These are phyloP conservation scores for Lyophyllum semitale DNA, from an alignment of 768 basidiomycete genomes.

Conservation along the genomic window DNA sequence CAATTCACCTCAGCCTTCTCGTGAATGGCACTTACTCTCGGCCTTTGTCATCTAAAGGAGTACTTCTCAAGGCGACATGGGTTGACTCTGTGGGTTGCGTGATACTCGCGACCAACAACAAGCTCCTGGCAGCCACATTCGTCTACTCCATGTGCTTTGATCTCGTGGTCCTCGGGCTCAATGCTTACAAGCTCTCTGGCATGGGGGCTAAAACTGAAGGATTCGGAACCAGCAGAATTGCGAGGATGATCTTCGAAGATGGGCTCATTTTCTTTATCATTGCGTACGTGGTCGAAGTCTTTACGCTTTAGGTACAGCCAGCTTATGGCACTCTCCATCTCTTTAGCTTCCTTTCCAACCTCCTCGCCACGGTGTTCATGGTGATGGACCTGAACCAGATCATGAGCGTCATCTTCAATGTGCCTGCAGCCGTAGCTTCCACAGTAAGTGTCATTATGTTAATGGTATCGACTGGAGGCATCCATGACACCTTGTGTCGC, in stretches of 20 bases:
- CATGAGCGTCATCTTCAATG: conserved; percentile 68
- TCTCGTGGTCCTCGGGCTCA: conserved; percentile 58
- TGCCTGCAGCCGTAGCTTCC: conserved; percentile 58
- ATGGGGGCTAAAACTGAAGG: conserved; percentile 19
- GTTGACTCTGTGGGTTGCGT: conserved; percentile 46
- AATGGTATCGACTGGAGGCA: neutral
- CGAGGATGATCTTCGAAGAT: conserved; percentile 68
- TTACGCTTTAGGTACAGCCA: neutral
- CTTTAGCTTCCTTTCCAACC: conserved; percentile 43
- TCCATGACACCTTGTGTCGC: neutral
- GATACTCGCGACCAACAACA: conserved; percentile 63
- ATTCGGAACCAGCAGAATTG: conserved; percentile 45
- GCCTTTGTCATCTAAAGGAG: conserved; percentile 37
- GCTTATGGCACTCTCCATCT: neutral
- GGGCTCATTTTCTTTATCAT: conserved; percentile 77
- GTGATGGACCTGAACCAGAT: conserved; percentile 62
- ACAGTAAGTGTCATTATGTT: conserved; percentile 36
- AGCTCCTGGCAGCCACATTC: conserved; percentile 66
- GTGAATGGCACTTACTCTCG: neutral
- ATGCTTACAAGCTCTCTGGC: conserved; percentile 56
- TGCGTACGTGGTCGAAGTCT: conserved; percentile 46
- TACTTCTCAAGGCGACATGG: conserved; percentile 63
- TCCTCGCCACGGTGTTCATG: conserved; percentile 64
- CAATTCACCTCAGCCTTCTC: neutral
- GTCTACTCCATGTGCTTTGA: conserved; percentile 81